Percentiles rank a stretch among this genome's conserved stretches.
Evolutionary conservation across 2,329 filamentous ascomycete species (phyloP).

Genomic region (Coniochaeta sp.): DNA sequence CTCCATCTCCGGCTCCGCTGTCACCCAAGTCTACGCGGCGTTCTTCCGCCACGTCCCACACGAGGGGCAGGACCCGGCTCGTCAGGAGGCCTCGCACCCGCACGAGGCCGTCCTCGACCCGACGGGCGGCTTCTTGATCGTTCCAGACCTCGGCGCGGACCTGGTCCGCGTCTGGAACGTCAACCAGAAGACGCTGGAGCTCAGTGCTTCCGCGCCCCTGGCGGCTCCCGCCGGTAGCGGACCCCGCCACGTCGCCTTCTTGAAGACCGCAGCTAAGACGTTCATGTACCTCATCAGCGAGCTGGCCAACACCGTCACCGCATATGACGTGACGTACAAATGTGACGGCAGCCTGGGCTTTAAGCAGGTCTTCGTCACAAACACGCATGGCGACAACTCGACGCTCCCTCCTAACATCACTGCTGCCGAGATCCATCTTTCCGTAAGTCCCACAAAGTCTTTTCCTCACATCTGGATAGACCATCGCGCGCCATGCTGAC

Average conservation of each 20-base stretch:
- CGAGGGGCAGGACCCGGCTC: conserved; percentile 28
- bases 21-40: conserved; percentile 28
- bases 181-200: conserved; percentile 35
- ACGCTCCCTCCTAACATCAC: conserved; percentile 31
- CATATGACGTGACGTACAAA: conserved; percentile 48
- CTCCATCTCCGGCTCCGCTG: conserved; percentile 27
- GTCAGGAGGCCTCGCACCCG: conserved; percentile 53
- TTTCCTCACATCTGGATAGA: neutral
- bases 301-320: conserved; percentile 47
- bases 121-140: conserved; percentile 52
- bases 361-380: conserved; percentile 36
- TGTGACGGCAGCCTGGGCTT: conserved; percentile 33
- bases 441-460: conserved; percentile 34
- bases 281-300: conserved; percentile 58
- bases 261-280: conserved; percentile 31
- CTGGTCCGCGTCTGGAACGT: conserved; percentile 50
- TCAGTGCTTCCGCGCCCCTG: conserved; percentile 32
- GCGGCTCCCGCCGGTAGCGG: conserved; percentile 46
- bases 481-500: neutral
- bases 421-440: conserved; percentile 50
- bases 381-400: conserved; percentile 37
- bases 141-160: conserved; percentile 62
- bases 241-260: conserved; percentile 59
- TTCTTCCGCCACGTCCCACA: conserved; percentile 30
- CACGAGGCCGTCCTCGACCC: conserved; percentile 62